Percentiles rank a stretch among this genome's conserved stretches.
Conservation (phyloP, 306 rosid species). For the Phaseolus lunatus region DNA sequence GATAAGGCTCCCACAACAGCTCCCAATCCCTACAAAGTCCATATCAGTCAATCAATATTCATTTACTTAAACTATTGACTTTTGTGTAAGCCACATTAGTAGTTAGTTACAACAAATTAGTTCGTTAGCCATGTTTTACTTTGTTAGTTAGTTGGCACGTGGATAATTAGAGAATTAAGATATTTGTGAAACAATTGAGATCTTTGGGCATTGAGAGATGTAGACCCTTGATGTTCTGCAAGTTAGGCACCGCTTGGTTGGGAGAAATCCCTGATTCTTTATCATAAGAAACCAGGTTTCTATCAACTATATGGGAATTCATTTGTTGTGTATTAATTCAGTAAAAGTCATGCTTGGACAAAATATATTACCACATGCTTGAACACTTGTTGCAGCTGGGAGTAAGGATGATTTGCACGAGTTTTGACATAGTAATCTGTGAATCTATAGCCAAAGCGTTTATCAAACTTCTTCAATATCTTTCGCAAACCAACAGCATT, state of each 20-base stretch:
- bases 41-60: slow-evolving; percentile 43
- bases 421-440: slow-evolving; percentile 94
- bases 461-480: slow-evolving; percentile 97
- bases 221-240: neutral
- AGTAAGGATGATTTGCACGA: slow-evolving; percentile 98
- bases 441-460: slow-evolving; percentile 91
- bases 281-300: neutral
- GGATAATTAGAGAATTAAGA: neutral
- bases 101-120: neutral
- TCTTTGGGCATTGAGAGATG: neutral
- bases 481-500: slow-evolving; percentile 97
- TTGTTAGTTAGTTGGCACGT: neutral
- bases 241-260: neutral
- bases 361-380: slow-evolving; percentile 93
- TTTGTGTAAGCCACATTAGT: neutral
- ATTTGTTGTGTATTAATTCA: slow-evolving; percentile 14
- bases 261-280: neutral
- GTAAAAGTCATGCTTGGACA: slow-evolving; percentile 37
- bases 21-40: slow-evolving; percentile 77
- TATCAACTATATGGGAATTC: slow-evolving; percentile 8
- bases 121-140: neutral
- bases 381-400: slow-evolving; percentile 98
- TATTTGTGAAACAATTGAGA: neutral
- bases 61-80: slow-evolving; percentile 21
- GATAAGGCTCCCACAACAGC: slow-evolving; percentile 99